These are phyloP conservation scores for Glebionis coronaria DNA, from an alignment of 129 eudicot species.

Conservation along the genomic window DNA sequence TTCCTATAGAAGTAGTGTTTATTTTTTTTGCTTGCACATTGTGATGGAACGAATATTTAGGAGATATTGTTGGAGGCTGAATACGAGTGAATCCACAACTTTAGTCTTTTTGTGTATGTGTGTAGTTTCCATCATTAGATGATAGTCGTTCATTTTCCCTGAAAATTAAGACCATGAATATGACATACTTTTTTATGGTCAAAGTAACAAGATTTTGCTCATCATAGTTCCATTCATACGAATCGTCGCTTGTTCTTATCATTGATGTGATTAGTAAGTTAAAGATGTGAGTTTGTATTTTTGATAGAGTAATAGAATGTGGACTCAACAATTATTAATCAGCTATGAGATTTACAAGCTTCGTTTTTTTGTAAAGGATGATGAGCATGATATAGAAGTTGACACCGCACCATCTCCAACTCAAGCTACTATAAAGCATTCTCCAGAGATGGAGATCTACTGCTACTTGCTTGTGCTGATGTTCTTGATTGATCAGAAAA, in stretches of 20 bases:
- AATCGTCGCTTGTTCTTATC: neutral
- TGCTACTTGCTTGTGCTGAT: too few species aligned
- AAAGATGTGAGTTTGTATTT: neutral
- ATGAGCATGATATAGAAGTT: conserved; percentile 83
- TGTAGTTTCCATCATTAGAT: neutral
- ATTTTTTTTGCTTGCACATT: neutral
- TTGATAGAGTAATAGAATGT: neutral
- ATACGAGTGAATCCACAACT: neutral
- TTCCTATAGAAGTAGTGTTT: neutral
- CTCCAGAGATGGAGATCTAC: too few species aligned
- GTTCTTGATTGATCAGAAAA: too few species aligned
- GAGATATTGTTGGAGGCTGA: neutral
- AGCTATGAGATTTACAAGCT: neutral
- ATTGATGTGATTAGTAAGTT: neutral
- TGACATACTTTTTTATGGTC: too few species aligned
- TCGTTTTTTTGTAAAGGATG: conserved; percentile 47
- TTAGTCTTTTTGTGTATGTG: neutral
- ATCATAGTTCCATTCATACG: neutral
- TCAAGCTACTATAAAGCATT: conserved; percentile 52
- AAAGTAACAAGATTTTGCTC: neutral
- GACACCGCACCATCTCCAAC: conserved; percentile 75
- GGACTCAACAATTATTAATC: neutral
- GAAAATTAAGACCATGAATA: neutral
- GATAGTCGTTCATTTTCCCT: neutral
- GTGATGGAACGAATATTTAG: neutral